phyloP scores from a whole-genome alignment of 257 asterid species.

The Knoxia roxburghii region DNA sequence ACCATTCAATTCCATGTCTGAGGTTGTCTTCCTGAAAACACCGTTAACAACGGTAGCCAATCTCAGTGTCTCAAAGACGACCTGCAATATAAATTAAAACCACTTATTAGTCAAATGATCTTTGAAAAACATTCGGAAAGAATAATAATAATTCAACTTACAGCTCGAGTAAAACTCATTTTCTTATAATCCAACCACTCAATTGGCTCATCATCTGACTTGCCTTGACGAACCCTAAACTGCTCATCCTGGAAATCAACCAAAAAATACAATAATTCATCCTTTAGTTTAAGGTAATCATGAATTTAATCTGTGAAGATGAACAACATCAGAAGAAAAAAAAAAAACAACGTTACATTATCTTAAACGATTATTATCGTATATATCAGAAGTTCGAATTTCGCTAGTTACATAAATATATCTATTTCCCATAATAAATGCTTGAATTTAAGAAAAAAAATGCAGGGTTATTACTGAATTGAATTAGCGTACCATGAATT shows the following conservation, averaged over 20 bases:
- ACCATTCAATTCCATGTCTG: constrained; percentile 59
- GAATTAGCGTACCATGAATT: constrained; percentile 78
- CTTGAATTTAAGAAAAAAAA: too few relatives aligned
- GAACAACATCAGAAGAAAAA: too few relatives aligned
- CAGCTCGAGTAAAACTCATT: constrained; percentile 76
- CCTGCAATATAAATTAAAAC: constrained; percentile 26
- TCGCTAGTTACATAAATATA: too few relatives aligned
- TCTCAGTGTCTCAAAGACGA: constrained; percentile 54
- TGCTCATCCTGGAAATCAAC: constrained; percentile 54
- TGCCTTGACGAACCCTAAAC: constrained; percentile 36
- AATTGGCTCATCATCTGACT: constrained; percentile 35
- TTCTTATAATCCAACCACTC: constrained; percentile 55
- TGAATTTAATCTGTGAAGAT: too few relatives aligned
- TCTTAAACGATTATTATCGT: too few relatives aligned
- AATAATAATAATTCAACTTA: constrained; percentile 22
- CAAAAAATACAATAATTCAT: too few relatives aligned
- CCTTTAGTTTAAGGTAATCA: too few relatives aligned
- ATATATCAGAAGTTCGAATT: too few relatives aligned
- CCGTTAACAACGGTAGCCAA: constrained; percentile 67
- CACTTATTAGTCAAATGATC: not conserved
- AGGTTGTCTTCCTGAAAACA: constrained; percentile 57
- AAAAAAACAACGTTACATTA: too few relatives aligned
- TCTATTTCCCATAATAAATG: too few relatives aligned
- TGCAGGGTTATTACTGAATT: too few relatives aligned
- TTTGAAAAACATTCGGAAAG: too few relatives aligned